Base-by-base conservation (phyloP, 805 yeast species). In the Ogataea methylovora region DNA sequence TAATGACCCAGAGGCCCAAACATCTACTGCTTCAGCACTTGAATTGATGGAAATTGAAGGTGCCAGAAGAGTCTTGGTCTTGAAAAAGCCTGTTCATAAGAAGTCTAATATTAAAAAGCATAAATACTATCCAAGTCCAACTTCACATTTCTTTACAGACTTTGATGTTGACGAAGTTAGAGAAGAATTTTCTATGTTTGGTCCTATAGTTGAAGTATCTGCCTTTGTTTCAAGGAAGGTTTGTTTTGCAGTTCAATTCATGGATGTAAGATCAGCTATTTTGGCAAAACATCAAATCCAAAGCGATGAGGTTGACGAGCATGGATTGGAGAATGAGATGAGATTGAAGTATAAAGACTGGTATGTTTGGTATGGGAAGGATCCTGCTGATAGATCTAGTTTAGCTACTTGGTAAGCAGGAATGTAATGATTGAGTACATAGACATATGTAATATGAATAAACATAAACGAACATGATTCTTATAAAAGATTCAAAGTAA, bases 151-250 rank as follows among this genome's bases (percentile, higher is more conserved):
- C 40, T 67, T 65, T 24, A 63, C 69, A 0, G 66, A 61, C 4
- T 61, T 82, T 32, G 63, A 74, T 36, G 43, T 75, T 4, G 56
- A 51, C 3, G 65, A 58, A 12, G 54, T 79, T 3, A 56, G 51
- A 25, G 36, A 48, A 19, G 85, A 80, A 45, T 78, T 84, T 43
- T 52, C 50, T 5, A 46, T 44, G 15, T 79, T 66, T 56, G 94
- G 92, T 0, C 63, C 64, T 2, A 65, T 84, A 3, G 55, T 78
- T 11, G 85, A 79, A 26, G 56, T 81, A 2, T 56, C 72, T 1
- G 83, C 92, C 3, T 70, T 81, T n/a, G 63, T 83, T 4, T 79
- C 87, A 2, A 63, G 77, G 34, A 79, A 71, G 45, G 50, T 81
- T 20, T 70, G 85, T 38, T 63, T 84, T 42, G 65, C 79, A 9